Percentiles rank a stretch among this genome's conserved stretches.
Conservation (phyloP, 2,329 filamentous ascomycete species). For the Ascosphaera pollenicola region DNA sequence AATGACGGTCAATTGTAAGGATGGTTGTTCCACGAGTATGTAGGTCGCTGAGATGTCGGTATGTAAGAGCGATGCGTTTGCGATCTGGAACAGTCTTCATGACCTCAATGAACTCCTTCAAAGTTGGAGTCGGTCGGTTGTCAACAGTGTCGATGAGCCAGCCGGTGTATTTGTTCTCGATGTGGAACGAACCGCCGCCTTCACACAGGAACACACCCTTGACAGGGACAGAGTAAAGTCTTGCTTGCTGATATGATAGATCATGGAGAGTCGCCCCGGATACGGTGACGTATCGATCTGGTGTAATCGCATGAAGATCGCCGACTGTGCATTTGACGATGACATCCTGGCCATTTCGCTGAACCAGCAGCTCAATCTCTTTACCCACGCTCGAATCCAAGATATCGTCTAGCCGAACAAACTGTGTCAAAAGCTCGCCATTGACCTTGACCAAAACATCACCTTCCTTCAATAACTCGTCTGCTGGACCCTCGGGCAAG, state of each 20-base stretch:
- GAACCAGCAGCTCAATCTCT: conserved; percentile 58
- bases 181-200: conserved; percentile 80
- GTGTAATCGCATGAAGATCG: conserved; percentile 83
- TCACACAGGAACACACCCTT: conserved; percentile 92
- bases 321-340: conserved; percentile 69
- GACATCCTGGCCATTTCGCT: conserved; percentile 71
- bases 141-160: conserved; percentile 90
- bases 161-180: conserved; percentile 74
- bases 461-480: conserved; percentile 75
- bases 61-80: conserved; percentile 75
- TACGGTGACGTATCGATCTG: conserved; percentile 85
- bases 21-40: conserved; percentile 90
- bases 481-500: conserved; percentile 69
- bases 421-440: conserved; percentile 77
- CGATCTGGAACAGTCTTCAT: conserved; percentile 66
- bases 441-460: conserved; percentile 90
- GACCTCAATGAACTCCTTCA: conserved; percentile 75
- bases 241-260: conserved; percentile 92
- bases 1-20: conserved; percentile 81
- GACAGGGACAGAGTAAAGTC: conserved; percentile 77
- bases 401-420: conserved; percentile 76
- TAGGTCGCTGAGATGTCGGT: conserved; percentile 84
- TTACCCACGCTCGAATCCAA: conserved; percentile 69
- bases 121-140: conserved; percentile 70
- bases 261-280: conserved; percentile 90